Conservation (phyloP, 225 moss, liverwort and hornwort genomes). For the Climacium dendroides region DNA sequence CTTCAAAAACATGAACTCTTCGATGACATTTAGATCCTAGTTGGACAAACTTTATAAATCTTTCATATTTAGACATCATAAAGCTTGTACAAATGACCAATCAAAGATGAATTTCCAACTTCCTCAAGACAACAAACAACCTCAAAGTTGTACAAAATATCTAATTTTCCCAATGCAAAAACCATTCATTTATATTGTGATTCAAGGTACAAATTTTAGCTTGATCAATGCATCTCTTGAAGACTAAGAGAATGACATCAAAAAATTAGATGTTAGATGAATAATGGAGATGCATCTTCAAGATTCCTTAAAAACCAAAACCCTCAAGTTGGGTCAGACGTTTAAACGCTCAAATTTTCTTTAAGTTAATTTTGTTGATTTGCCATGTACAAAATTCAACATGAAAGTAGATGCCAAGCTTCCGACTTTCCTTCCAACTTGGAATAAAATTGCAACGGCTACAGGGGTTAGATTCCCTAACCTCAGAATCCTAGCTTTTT, state of each 20-base stretch:
- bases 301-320: background rate
- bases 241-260: background rate
- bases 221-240: background rate
- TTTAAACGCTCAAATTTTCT: background rate
- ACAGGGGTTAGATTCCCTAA: no score
- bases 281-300: background rate
- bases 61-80: background rate
- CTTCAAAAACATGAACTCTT: background rate
- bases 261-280: background rate
- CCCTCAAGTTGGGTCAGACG: background rate
- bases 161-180: background rate
- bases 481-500: background rate
- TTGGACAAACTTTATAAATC: background rate
- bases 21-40: background rate
- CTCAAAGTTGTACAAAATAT: background rate
- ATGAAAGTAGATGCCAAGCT: background rate
- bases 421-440: background rate
- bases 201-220: background rate
- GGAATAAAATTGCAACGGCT: background rate
- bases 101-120: background rate
- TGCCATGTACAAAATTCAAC: background rate
- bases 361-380: no score
- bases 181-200: background rate
- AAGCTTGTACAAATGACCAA: background rate
- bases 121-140: background rate